Base-by-base conservation (phyloP, 768 basidiomycete species). In the Serendipita sp. region DNA sequence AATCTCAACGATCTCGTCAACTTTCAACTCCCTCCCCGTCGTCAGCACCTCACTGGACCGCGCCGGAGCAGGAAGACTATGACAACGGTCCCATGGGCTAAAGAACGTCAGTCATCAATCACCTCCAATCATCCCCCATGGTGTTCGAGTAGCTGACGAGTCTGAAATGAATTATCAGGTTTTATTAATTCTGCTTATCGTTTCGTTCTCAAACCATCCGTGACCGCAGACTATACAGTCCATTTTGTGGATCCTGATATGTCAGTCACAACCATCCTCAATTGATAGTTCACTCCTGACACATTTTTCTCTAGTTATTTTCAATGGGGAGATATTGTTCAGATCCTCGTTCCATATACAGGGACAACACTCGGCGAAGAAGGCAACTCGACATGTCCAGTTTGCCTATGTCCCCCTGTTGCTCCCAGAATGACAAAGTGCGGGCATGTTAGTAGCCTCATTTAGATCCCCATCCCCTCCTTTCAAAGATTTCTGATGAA, bases 191-290 rank as follows among this genome's bases (percentile, higher is more conserved):
- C 94, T 7, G 91, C 94, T 71, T 96, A 94, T 74, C 81, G 92
- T 64, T 98, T 97, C 72, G 82, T 98, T 43, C 86, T 97, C 85
- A 90, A 91, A 68, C 95, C 95, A 1, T 58, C 53, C 4, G 53
- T 58, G 31, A 83, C 78, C 42, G 88, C 90, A n/a, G 80, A 83
- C 67, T 94, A 96, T 71, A 90, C 93, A 17, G 94, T 88, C 3
- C 93, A 96, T 72, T 94, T 97, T 70, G 92, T 91, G 43, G 94
- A 97, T 72, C 92, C 96, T 34, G 96, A 99, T 73, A 94, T 98
- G 88, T 88, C 72, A 69, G 89, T 77, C 51, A 58, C 62, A 34
- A 38, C 56, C 30, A 33, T 41, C 53, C 17, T 28, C 42, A 11
- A 22, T 11, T 26, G n/a, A 42, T 61, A 26, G 43, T 50, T 38